Conservation (phyloP, 2,329 filamentous ascomycete species). For the Ophiocordyceps camponoti-leonardi region DNA sequence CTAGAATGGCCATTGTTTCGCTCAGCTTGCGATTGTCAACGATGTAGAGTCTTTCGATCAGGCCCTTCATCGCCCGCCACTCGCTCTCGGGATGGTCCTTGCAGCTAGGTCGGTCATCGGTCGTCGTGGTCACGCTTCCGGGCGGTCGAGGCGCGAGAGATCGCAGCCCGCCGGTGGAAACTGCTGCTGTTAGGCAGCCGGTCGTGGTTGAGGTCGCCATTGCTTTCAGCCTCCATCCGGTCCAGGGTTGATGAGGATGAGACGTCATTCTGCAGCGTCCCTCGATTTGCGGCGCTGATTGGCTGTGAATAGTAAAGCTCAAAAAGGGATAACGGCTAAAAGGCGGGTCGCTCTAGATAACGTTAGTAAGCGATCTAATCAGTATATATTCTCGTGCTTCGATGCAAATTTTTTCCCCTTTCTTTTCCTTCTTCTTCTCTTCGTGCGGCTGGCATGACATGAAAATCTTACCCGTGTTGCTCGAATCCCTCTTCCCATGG, state of each 20-base stretch:
- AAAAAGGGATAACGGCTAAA: too few species aligned
- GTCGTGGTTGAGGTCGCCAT: not conserved
- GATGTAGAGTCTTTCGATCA: constrained; percentile 17
- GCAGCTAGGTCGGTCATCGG: constrained; percentile 9
- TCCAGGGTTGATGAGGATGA: too few species aligned
- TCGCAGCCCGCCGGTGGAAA: constrained; percentile 7
- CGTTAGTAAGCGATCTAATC: not conserved
- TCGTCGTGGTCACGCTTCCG: constrained; percentile 8
- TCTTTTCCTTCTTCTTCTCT: constrained; percentile 40
- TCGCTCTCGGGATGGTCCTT: constrained; percentile 19
- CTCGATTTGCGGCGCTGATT: not conserved
- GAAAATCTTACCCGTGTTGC: constrained; percentile 62
- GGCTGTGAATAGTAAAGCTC: too few species aligned
- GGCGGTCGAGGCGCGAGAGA: constrained; percentile 16
- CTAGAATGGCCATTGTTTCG: constrained; percentile 18
- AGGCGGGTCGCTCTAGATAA: not conserved
- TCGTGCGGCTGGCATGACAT: constrained; percentile 67
- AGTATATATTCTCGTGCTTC: constrained; percentile 13
- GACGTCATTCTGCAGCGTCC: not conserved
- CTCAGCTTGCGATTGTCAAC: constrained; percentile 17
- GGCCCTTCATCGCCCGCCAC: constrained; percentile 14
- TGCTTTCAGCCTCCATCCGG: too few species aligned
- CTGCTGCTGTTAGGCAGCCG: not conserved
- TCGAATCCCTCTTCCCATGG: constrained; percentile 43
- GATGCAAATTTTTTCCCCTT: constrained; percentile 21